Conservation (phyloP, 2,329 filamentous ascomycete genomes). For the Pseudogymnoascus sp. region DNA sequence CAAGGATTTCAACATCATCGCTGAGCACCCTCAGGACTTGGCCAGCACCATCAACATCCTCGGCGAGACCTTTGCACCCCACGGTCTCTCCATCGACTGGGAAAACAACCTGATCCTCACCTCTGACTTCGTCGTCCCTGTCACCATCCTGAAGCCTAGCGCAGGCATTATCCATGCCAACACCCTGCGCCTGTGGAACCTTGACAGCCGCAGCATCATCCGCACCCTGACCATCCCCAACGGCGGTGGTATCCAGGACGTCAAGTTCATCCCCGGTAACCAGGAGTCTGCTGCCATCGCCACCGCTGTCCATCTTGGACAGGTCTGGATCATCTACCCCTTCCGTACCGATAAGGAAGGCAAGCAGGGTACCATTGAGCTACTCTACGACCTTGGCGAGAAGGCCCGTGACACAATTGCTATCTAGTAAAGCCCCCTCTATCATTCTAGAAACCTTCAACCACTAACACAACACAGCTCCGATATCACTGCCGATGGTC, state of each 20-base stretch:
- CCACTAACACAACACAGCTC: too few relatives aligned
- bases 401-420: conserved; percentile 47
- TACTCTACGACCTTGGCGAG: conserved; percentile 48
- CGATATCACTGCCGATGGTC: conserved; percentile 49
- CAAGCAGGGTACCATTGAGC: conserved; percentile 48
- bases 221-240: conserved; percentile 52
- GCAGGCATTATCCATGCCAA: conserved; percentile 44
- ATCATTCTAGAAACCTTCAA: too few relatives aligned
- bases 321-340: conserved; percentile 59
- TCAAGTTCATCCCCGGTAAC: conserved; percentile 57
- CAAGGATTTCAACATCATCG: conserved; percentile 49
- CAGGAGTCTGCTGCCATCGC: conserved; percentile 48
- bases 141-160: conserved; percentile 52
- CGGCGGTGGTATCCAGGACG: conserved; percentile 52
- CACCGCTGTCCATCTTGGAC: conserved; percentile 49
- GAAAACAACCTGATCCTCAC: conserved; percentile 49
- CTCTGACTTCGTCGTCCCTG: conserved; percentile 53
- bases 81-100: conserved; percentile 50
- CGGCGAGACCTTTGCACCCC: conserved; percentile 51
- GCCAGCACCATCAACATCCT: conserved; percentile 46
- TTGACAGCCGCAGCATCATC: conserved; percentile 44
- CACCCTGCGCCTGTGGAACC: conserved; percentile 52
- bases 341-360: conserved; percentile 46
- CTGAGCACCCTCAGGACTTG: conserved; percentile 53
- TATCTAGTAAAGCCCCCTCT: too few relatives aligned